Percentiles rank a stretch among this genome's conserved stretches.
Conservation (phyloP, 371 early-diverging fungal genomes). For the Antonospora locustae region DNA sequence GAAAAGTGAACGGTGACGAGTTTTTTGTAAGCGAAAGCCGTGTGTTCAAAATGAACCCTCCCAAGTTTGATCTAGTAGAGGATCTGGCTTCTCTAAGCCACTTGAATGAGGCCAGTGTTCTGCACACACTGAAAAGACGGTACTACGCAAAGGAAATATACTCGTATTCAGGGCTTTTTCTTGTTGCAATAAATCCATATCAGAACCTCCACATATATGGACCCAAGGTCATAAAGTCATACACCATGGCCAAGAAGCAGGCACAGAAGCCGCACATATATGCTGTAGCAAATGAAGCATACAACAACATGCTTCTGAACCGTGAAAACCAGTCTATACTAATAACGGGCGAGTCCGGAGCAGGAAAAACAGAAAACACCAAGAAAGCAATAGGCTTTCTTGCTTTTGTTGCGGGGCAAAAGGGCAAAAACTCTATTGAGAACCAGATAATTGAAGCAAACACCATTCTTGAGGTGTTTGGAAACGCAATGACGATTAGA, state of each 20-base stretch:
- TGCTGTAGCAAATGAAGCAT: slow-evolving; percentile 80
- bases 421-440: slow-evolving; percentile 58
- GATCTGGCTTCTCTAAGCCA: slow-evolving; percentile 92
- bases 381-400: slow-evolving; percentile 97
- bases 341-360: slow-evolving; percentile 98
- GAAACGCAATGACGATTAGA: slow-evolving; percentile 93
- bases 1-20: slow-evolving; percentile 61
- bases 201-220: slow-evolving; percentile 76
- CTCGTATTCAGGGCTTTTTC: slow-evolving; percentile 94
- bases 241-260: slow-evolving; percentile 61
- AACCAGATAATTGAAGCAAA: slow-evolving; percentile 83
- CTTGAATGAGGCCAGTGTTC: slow-evolving; percentile 89
- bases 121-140: slow-evolving; percentile 77
- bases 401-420: slow-evolving; percentile 63
- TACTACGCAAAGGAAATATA: slow-evolving; percentile 79
- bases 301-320: slow-evolving; percentile 76
- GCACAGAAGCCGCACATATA: slow-evolving; percentile 88
- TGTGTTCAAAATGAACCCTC: slow-evolving; percentile 88
- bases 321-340: slow-evolving; percentile 87
- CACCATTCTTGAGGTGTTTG: slow-evolving; percentile 94
- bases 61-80: slow-evolving; percentile 87
- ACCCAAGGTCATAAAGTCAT: slow-evolving; percentile 45
- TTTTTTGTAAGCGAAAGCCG: slow-evolving; percentile 60
- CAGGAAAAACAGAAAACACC: slow-evolving; percentile 98
- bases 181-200: slow-evolving; percentile 96